Evolutionary conservation across 495 filamentous ascomycete genomes (phyloP).

Genomic region (Talaromyces wortmannii): DNA sequence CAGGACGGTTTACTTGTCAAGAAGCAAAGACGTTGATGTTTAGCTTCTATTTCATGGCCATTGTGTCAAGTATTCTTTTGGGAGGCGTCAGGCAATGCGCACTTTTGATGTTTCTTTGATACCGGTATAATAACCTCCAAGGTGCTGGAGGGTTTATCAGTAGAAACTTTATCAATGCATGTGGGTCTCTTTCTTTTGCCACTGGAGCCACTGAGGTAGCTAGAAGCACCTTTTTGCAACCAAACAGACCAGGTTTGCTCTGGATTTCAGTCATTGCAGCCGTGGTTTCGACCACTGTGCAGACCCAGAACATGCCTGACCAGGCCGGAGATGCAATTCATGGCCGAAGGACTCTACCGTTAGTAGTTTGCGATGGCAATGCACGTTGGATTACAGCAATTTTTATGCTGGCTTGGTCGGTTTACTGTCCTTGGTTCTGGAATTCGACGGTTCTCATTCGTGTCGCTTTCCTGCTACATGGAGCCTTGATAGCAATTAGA

Average conservation of each 20-base stretch:
- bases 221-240: not conserved
- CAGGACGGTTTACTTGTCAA: constrained; percentile 9
- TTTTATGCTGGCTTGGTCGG: constrained; percentile 27
- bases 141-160: constrained; percentile 14
- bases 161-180: constrained; percentile 24
- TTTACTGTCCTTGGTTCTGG: constrained; percentile 24
- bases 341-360: constrained; percentile 27
- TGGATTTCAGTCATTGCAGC: constrained; percentile 32
- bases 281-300: constrained; percentile 36
- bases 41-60: constrained; percentile 6
- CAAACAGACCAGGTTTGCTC: not conserved
- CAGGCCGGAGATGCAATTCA: constrained; percentile 28
- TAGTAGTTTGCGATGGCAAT: constrained; percentile 29
- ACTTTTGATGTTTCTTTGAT: constrained; percentile 14
- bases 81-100: constrained; percentile 14
- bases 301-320: constrained; percentile 38
- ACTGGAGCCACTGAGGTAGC: constrained; percentile 22
- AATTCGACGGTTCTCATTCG: not conserved
- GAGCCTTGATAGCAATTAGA: not conserved
- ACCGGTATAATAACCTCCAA: constrained; percentile 26
- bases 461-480: not conserved
- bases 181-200: constrained; percentile 18
- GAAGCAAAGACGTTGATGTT: constrained; percentile 14
- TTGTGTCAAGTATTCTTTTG: constrained; percentile 5
- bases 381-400: constrained; percentile 28